These are phyloP conservation scores for Fusarium domesticum DNA, from an alignment of 2,329 filamentous ascomycete species.

Conservation along the genomic window DNA sequence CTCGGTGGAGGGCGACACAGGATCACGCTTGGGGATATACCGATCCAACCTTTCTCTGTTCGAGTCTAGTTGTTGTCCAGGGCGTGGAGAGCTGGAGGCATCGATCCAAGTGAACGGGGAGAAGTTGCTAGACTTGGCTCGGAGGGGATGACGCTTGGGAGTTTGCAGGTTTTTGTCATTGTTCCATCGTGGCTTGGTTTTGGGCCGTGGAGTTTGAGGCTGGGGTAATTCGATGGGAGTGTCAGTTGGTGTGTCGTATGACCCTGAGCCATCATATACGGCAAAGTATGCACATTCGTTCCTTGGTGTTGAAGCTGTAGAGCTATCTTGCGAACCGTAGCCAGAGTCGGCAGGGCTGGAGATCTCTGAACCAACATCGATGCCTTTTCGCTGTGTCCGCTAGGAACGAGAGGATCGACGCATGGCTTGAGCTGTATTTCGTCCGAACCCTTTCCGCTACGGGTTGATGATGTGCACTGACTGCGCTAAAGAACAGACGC, in stretches of 20 bases:
- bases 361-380: slow-evolving; percentile 1
- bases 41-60: slow-evolving; percentile 41
- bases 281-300: slow-evolving; percentile 4
- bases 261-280: slow-evolving; percentile 20
- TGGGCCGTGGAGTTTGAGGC: not conserved
- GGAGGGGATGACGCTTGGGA: slow-evolving; percentile 1
- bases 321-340: slow-evolving; percentile 29
- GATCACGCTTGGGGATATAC: slow-evolving; percentile 47
- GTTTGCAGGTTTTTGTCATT: not conserved
- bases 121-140: slow-evolving; percentile 4
- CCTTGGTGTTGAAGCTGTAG: slow-evolving; percentile 3
- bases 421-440: slow-evolving; percentile 1
- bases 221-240: slow-evolving; percentile 3
- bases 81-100: not conserved
- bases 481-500: too few species aligned
- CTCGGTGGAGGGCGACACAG: slow-evolving; percentile 37
- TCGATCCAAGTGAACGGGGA: slow-evolving; percentile 16
- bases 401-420: slow-evolving; percentile 8
- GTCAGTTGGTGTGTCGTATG: slow-evolving; percentile 3
- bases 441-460: not conserved
- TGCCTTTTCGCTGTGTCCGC: slow-evolving; percentile 5
- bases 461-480: too few species aligned
- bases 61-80: slow-evolving; percentile 6
- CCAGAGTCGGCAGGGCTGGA: slow-evolving; percentile 30
- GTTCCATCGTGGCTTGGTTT: not conserved